phyloP scores from a whole-genome alignment of 2,329 filamentous ascomycete genomes.

The Ceratocystiopsis sp. region DNA sequence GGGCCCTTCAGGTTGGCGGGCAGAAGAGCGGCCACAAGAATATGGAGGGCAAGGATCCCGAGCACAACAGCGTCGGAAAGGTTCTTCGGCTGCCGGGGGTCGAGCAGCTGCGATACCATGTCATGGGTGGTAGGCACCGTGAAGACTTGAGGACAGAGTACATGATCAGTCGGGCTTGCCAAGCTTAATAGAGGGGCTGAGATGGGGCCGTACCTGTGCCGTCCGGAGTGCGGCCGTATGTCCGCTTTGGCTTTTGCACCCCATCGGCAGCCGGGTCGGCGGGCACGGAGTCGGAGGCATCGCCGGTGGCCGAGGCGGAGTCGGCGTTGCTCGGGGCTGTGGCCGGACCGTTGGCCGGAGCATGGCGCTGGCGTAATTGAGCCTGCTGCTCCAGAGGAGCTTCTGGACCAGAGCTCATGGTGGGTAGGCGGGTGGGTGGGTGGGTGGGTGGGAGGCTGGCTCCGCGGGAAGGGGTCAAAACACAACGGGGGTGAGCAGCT shows the following conservation, averaged over 20 bases:
- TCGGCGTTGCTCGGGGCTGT: not conserved
- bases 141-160: constrained; percentile 49
- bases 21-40: constrained; percentile 55
- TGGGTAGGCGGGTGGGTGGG: not conserved
- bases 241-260: constrained; percentile 40
- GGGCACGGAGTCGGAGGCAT: too few species aligned
- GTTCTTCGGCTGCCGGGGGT: constrained; percentile 90
- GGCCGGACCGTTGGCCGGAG: not conserved
- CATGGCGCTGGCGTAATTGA: constrained; percentile 6
- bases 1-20: constrained; percentile 54
- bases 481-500: not conserved
- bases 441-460: not conserved
- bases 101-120: constrained; percentile 95
- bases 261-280: not conserved
- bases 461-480: not conserved
- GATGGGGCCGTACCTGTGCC: constrained; percentile 55
- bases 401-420: constrained; percentile 6
- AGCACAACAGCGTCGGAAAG: constrained; percentile 71
- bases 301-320: not conserved
- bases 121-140: constrained; percentile 92
- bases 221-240: constrained; percentile 78
- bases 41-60: constrained; percentile 56
- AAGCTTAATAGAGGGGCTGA: not conserved
- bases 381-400: constrained; percentile 3
- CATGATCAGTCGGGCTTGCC: not conserved